A percentile compares a stretch with the other conserved stretches of the same genome.
Conservation (phyloP, 768 basidiomycete genomes). For the Pholiota microspora region DNA sequence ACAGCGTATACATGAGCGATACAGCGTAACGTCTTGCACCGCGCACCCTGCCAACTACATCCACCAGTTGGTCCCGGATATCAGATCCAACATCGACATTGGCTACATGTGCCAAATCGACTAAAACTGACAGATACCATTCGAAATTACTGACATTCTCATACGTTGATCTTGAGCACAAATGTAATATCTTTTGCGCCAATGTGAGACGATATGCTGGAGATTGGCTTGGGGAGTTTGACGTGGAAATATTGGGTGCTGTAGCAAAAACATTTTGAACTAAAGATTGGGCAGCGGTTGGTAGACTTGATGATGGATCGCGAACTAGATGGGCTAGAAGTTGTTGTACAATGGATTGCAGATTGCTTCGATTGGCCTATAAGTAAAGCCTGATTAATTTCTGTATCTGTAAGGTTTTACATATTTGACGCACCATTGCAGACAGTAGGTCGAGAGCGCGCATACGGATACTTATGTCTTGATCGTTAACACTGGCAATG, state of each 20-base stretch:
- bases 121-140: conserved; percentile 95
- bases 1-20: conserved; percentile 75
- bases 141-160: conserved; percentile 91
- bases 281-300: conserved; percentile 63
- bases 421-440: conserved; percentile 67
- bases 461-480: conserved; percentile 95
- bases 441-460: conserved; percentile 91
- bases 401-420: not conserved
- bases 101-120: conserved; percentile 88
- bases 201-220: conserved; percentile 85
- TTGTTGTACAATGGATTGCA: conserved; percentile 89
- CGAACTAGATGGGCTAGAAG: conserved; percentile 83
- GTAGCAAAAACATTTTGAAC: conserved; percentile 31
- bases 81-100: conserved; percentile 73
- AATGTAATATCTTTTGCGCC: conserved; percentile 78
- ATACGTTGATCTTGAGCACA: conserved; percentile 83
- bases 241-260: conserved; percentile 30
- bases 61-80: conserved; percentile 83
- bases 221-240: conserved; percentile 61
- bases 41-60: conserved; percentile 80
- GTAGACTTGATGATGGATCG: conserved; percentile 47
- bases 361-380: conserved; percentile 81
- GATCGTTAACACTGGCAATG: conserved; percentile 83
- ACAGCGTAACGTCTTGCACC: conserved; percentile 79
- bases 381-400: conserved; percentile 1